Evolutionary conservation across 2,329 filamentous ascomycete genomes (phyloP), one percentile per base, ranked within the genome.

Genomic region (Diplodia corticola): DNA sequence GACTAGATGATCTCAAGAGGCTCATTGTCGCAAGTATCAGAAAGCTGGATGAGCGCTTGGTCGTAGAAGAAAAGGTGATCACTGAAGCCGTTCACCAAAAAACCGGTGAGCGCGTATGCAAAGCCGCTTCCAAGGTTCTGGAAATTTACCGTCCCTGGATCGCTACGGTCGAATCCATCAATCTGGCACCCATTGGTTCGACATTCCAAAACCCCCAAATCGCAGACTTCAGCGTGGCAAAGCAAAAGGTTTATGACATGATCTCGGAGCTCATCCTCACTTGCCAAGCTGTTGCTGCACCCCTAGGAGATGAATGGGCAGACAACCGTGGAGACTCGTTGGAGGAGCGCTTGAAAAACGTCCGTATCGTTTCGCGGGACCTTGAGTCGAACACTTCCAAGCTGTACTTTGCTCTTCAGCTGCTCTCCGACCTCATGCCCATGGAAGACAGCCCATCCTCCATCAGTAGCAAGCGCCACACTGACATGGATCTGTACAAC

Each of bases 271-370:
- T 99, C 30, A 81, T 98, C 4, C 80, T 97, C 59, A 88, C 90
- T 67, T 97, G 93, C 73, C 95, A 99, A 78, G 88, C 91, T 26
- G 90, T 98, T n/a, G 91, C 93, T 5, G 92, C 92, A 9, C 95
- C 95, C 5, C 79, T 99, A 50, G 91, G 90, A 9, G 95, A 99
- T 75, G 95, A 99, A 79, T 99, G 95, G 95, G 88, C 93, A 4
- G 93, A 97, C 75, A 84, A 93, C n/a, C 88, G 93, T 50, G 92
- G 93, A 1, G 92, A 96, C 75, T 91, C 93, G 7, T 82, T 99
- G 33, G 94, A 97, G 74, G 92, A 92, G 70, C 88, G 95, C 24
- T 79, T 98, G 28, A 91, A 90, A 69, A 89, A 91, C 69, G 92
- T 97, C 67, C 87, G 90, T 63, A 84, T 88, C 67, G 91, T 92